Evolutionary conservation across 23 red algal species (phyloP).

Genomic region (Gracilaria gracilis): DNA sequence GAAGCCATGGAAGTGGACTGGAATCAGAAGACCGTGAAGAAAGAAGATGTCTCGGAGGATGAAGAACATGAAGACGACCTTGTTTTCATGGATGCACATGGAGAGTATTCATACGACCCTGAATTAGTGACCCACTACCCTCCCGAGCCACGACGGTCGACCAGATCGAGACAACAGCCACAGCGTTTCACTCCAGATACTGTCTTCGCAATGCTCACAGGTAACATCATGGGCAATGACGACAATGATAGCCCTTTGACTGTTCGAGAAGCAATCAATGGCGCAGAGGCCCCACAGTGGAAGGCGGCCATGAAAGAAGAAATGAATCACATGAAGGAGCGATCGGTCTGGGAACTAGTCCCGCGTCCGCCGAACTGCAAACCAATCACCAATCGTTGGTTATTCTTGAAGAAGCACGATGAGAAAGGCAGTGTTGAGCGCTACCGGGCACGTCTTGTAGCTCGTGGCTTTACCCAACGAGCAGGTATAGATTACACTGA

Average conservation of each 20-base stretch:
- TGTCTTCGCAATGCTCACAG: background rate
- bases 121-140: background rate
- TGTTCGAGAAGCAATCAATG: background rate
- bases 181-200: background rate
- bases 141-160: background rate
- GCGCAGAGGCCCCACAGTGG: background rate
- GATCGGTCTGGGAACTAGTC: background rate
- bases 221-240: background rate
- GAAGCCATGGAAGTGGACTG: background rate
- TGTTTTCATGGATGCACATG: background rate
- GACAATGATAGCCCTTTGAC: background rate
- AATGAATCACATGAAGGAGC: background rate
- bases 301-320: background rate
- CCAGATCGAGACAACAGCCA: background rate
- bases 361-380: background rate
- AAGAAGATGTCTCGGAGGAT: background rate
- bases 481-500: too few species aligned
- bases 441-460: background rate
- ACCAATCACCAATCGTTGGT: background rate
- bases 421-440: background rate
- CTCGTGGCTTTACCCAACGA: too few species aligned
- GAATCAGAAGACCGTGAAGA: background rate
- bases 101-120: too few species aligned
- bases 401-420: background rate
- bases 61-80: background rate